Base-by-base conservation (phyloP, 2,329 filamentous ascomycete genomes). In the Diaporthe citriasiana region DNA sequence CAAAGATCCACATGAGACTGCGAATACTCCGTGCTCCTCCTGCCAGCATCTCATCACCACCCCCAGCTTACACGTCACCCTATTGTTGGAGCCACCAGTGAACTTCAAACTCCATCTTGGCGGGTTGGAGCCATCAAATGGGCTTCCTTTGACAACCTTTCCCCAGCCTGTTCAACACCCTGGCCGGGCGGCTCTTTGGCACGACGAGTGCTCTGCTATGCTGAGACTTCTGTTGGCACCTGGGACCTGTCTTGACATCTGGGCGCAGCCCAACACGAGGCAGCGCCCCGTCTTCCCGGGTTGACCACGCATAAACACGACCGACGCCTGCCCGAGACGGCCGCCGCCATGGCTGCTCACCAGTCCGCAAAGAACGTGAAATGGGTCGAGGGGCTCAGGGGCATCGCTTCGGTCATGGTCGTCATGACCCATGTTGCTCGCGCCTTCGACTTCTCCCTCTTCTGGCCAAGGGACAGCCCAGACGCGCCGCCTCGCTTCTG, bases 351-450 rank as follows among this genome's bases (percentile, higher is more conserved):
- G 71, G 19, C 71, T 27, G 42, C 59, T 33, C 63, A 59, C 45
- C 71, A 73, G 71, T 70, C 71, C 50, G 71, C 45, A 74, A 76
- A 78, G 63, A 81, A 80, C 74, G 79, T 81, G 60, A 81, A 80
- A 71, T 81, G 79, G 79, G 79, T 81, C 59, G 79, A 81, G 78
- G 87, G 87, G 73, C 83, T 89, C 27, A 84, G 87, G 75, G 87
- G 87, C 74, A 83, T 89, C 50, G 87, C 87, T 27, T 89, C 87
- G 15, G 87, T 87, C 77, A 83, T 88, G 74, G 87, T 89, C 63
- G 84, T 89, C 60, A 80, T 86, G 74, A 89, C 87, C 73, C 87
- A 89, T 78, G 81, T 89, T 45, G 83, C 87, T 71, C 83, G 87
- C 74, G 87, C 86, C 40, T 87, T 85, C 82, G 86, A 88, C 77